Percentiles rank a stretch among this genome's conserved stretches.
phyloP scores from a whole-genome alignment of 805 yeast species.

The Nakazawaea anatomiae region DNA sequence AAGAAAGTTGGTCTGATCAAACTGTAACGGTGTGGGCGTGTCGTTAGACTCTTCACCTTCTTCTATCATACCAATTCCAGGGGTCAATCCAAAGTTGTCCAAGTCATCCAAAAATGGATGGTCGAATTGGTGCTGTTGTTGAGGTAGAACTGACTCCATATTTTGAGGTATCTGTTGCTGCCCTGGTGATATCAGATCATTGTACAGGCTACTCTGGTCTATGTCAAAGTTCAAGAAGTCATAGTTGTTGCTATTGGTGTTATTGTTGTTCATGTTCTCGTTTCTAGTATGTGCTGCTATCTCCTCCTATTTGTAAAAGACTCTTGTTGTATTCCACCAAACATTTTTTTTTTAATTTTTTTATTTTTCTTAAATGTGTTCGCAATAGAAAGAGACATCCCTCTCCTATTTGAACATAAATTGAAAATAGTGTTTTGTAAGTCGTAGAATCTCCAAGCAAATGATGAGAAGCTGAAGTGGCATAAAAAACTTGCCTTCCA shows the following conservation, averaged over 20 bases:
- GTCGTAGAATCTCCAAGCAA: too few relatives aligned
- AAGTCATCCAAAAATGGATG: constrained; percentile 11
- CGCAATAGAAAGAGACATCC: too few relatives aligned
- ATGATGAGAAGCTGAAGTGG: too few relatives aligned
- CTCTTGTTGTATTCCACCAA: too few relatives aligned
- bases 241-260: neutral
- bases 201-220: neutral
- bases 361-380: too few relatives aligned
- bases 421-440: too few relatives aligned
- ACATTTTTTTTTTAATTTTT: too few relatives aligned
- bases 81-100: constrained; percentile 11
- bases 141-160: neutral
- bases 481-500: too few relatives aligned
- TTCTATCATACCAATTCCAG: constrained; percentile 2
- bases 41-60: constrained; percentile 4
- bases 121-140: constrained; percentile 2
- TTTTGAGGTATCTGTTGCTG: neutral
- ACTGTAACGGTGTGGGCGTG: constrained; percentile 3
- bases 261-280: neutral
- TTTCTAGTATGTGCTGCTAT: too few relatives aligned
- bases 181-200: neutral
- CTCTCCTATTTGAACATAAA: too few relatives aligned
- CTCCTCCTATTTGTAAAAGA: too few relatives aligned
- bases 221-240: constrained; percentile 8
- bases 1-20: constrained; percentile 2